Evolutionary conservation across 495 filamentous ascomycete species (phyloP), one percentile per base, ranked within the genome.

Genomic region (Aspergillus nidulans): DNA sequence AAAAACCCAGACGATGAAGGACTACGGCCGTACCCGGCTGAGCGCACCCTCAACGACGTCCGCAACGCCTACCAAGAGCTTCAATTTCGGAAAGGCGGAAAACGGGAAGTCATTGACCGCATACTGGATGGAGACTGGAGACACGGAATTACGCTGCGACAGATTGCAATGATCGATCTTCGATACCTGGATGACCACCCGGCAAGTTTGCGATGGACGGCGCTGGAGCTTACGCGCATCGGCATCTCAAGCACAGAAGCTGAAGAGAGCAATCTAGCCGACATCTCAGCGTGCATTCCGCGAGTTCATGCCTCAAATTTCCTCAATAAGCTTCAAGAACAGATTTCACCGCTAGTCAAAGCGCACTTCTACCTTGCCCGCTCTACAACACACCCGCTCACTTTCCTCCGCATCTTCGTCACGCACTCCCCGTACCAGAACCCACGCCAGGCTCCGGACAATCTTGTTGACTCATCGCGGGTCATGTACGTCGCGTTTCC

Each of bases 111-210:
- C 4, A 72, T 89, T 6, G 88, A 90, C 60, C 78, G 88, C 25
- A 85, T 95, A 36, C 59, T 87, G 0, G 85, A 91, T 53, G 88
- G 88, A 40, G 90, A 95, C 65, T 95, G 90, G 89, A 77, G 88
- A 19, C 78, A 84, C 47, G 90, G 90, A 1, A 72, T 95, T 19
- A 85, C 80, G 1, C 69, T 95, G 15, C 88, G 87, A 57, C 88
- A 91, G 63, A 74, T 92, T 4, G 89, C 88, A 44, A 91, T 90
- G 78, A 84, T 85, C 15, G 90, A 95, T 60, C 69, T 90, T 13
- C 86, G 87, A 56, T 76, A 89, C 63, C 74, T 92, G n/a, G 81
- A 91, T 59, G 86, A 91, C 62, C 86, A 90, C 59, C 86, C 87
- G 0, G 74, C 79, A 2, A 78, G 80, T 1, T 79, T 86, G 55